phyloP scores from a whole-genome alignment of 1,284 basidiomycete genomes.

The Tetrapyrgos nigripes region DNA sequence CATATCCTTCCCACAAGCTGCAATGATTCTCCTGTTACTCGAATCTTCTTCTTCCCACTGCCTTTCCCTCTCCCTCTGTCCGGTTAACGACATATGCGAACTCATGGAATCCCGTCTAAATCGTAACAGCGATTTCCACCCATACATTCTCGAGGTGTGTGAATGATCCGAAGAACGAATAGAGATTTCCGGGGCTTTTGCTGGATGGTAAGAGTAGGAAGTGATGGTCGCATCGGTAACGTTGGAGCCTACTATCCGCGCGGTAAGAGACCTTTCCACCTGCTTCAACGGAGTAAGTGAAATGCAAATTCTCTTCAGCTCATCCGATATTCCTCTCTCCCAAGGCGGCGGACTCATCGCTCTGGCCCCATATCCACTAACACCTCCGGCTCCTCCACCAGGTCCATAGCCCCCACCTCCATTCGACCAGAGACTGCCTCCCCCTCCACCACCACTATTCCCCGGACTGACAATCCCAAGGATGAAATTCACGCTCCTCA shows the following conservation, averaged over 20 bases:
- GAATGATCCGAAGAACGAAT: conserved; percentile 38
- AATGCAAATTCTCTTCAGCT: conserved; percentile 35
- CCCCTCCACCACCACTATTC: conserved; percentile 6
- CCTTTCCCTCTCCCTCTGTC: conserved; percentile 28
- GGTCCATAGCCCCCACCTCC: neutral
- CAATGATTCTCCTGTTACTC: conserved; percentile 51
- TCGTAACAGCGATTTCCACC: conserved; percentile 52
- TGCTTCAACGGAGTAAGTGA: conserved; percentile 60
- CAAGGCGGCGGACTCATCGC: neutral
- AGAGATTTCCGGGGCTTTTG: conserved; percentile 53
- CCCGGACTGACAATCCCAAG: conserved; percentile 48
- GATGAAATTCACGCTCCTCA: conserved; percentile 64
- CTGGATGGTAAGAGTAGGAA: conserved; percentile 37
- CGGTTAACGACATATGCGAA: conserved; percentile 10
- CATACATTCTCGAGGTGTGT: conserved; percentile 37
- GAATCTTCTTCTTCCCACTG: conserved; percentile 47
- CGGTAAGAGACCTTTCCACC: conserved; percentile 57
- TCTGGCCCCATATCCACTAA: neutral
- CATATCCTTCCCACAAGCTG: conserved; percentile 62
- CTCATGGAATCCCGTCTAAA: conserved; percentile 32
- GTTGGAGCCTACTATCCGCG: conserved; percentile 38
- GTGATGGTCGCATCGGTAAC: neutral
- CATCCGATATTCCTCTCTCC: neutral
- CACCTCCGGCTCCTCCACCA: neutral
- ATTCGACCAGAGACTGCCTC: too few relatives aligned